phyloP scores from a whole-genome alignment of 2,329 filamentous ascomycete species.

The Paraconiothyrium sp. region DNA sequence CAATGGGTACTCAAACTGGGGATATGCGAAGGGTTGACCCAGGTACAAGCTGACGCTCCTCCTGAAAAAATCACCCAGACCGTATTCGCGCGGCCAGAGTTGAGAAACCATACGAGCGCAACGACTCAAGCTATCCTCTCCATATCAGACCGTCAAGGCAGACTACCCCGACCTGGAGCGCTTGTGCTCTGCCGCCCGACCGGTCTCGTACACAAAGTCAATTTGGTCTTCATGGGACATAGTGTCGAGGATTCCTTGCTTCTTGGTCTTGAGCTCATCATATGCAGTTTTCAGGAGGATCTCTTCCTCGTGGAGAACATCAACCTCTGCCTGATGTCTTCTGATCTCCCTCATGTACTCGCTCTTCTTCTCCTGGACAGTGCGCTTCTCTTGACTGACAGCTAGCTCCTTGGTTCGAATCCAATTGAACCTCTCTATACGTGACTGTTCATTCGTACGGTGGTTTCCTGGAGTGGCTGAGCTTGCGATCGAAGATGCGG shows the following conservation, averaged over 20 bases:
- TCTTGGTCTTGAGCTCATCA: background rate
- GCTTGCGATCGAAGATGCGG: background rate
- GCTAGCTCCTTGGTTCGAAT: background rate
- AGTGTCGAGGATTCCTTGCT: background rate
- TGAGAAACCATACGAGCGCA: too few species aligned
- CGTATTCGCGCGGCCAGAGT: too few species aligned
- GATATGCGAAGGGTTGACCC: too few species aligned
- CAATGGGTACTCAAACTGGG: too few species aligned
- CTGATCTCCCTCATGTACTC: background rate
- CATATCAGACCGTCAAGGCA: background rate
- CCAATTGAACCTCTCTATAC: background rate
- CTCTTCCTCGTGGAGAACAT: background rate
- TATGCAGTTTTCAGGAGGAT: background rate
- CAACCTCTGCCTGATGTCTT: background rate
- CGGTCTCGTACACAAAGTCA: slow-evolving; percentile 7
- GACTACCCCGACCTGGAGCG: background rate
- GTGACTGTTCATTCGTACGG: background rate
- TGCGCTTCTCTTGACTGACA: background rate
- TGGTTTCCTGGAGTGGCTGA: background rate
- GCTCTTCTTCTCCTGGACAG: background rate
- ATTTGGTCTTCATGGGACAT: slow-evolving; percentile 6
- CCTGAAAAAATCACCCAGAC: too few species aligned
- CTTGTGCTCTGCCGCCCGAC: background rate
- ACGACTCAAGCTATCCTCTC: too few species aligned
- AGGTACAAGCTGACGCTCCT: too few species aligned